Percentiles rank a stretch among this genome's conserved stretches.
phyloP scores from a whole-genome alignment of 23 red algal species.

The Gracilaria gracilis region DNA sequence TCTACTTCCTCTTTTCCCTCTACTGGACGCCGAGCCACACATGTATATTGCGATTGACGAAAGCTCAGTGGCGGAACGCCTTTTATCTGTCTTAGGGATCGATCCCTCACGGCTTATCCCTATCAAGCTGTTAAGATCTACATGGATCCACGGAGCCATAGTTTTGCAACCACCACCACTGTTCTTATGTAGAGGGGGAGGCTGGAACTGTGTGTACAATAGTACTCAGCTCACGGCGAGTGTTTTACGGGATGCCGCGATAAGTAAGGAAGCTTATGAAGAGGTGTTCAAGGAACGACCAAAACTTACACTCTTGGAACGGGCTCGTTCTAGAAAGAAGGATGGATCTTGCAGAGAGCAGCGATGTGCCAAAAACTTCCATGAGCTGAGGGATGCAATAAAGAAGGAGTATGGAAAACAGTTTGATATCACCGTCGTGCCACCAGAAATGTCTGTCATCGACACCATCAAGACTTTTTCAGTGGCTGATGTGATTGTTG shows the following conservation, averaged over 20 bases:
- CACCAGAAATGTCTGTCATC: slow-evolving; percentile 15
- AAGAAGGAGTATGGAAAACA: slow-evolving; percentile 7
- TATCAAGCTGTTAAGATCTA: background rate
- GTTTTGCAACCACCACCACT: slow-evolving; percentile 37
- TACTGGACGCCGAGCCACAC: slow-evolving; percentile 35
- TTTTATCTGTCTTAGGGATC: slow-evolving; percentile 16
- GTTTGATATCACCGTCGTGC: slow-evolving; percentile 22
- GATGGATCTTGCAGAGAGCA: slow-evolving; percentile 49
- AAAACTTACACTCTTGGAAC: slow-evolving; percentile 48
- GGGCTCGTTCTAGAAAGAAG: slow-evolving; percentile 17
- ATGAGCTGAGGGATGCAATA: slow-evolving; percentile 36
- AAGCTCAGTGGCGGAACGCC: slow-evolving; percentile 4
- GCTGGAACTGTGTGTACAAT: slow-evolving; percentile 1
- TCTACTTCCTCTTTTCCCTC: slow-evolving; percentile 13
- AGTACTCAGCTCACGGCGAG: background rate
- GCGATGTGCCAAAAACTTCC: slow-evolving; percentile 69
- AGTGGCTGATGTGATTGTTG: slow-evolving; percentile 59
- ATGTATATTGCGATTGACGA: slow-evolving; percentile 60
- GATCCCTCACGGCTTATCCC: slow-evolving; percentile 4
- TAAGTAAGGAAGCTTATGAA: background rate
- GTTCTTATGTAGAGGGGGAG: background rate
- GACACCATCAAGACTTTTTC: slow-evolving; percentile 47
- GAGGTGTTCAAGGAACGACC: background rate
- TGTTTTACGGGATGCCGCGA: slow-evolving; percentile 2
- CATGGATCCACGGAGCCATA: slow-evolving; percentile 7